These are phyloP conservation scores for Stentor roeselii DNA, from an alignment of 73 alveolate species.

Conservation along the genomic window DNA sequence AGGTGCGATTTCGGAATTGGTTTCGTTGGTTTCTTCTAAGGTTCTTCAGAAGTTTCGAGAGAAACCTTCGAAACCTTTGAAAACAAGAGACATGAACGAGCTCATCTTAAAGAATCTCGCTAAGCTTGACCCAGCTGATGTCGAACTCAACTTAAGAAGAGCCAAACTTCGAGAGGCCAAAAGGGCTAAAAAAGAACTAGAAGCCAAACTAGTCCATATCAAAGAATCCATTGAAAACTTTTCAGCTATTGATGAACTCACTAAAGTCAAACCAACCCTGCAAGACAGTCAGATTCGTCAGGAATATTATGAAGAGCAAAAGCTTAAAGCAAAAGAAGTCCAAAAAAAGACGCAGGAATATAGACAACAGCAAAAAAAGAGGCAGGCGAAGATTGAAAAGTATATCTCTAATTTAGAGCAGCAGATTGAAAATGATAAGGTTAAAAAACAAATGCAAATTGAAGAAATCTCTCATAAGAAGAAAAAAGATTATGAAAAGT, in stretches of 20 bases:
- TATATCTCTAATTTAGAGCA: not conserved
- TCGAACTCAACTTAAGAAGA: conserved; percentile 11
- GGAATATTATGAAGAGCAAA: not conserved
- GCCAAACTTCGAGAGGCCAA: conserved; percentile 28
- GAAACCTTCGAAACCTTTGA: not conserved
- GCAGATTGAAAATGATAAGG: not conserved
- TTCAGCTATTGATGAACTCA: not conserved
- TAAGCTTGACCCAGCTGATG: conserved; percentile 1
- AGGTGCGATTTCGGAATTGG: not conserved
- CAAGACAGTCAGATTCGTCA: conserved; percentile 6
- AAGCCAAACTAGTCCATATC: not conserved
- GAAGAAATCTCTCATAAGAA: not conserved
- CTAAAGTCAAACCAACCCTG: not conserved
- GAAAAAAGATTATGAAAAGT: not conserved
- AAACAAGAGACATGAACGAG: not conserved
- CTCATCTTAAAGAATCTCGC: not conserved
- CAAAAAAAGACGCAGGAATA: not conserved
- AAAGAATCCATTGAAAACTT: not conserved
- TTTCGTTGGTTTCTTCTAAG: not conserved
- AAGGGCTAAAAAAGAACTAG: conserved; percentile 4
- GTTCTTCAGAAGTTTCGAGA: not conserved
- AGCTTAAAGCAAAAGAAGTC: not conserved
- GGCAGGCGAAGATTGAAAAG: not conserved
- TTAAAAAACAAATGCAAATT: not conserved
- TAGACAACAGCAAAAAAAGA: not conserved